Evolutionary conservation across 495 filamentous ascomycete genomes (phyloP).

Genomic region (Aspergillus homomorphus): DNA sequence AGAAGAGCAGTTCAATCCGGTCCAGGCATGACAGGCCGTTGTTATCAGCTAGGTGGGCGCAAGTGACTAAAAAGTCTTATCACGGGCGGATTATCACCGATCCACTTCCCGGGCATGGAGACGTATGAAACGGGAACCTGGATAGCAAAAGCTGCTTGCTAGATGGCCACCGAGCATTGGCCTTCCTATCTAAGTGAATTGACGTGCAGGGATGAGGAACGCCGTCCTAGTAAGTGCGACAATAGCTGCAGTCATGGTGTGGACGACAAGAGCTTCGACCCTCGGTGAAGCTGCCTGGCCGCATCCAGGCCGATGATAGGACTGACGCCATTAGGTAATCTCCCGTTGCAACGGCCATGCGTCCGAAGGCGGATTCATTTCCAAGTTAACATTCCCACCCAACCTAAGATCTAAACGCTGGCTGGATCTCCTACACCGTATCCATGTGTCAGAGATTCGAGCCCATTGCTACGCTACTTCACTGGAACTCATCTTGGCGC

Average conservation of each 20-base stretch:
- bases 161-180: neutral
- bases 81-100: constrained; percentile 16
- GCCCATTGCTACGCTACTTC: neutral
- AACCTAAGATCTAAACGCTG: neutral
- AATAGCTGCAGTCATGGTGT: neutral
- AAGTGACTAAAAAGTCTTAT: constrained; percentile 27
- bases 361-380: neutral
- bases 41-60: constrained; percentile 8
- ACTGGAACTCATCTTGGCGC: neutral
- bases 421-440: neutral
- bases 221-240: neutral
- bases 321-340: constrained; percentile 1
- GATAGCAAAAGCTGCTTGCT: neutral
- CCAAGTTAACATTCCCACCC: neutral
- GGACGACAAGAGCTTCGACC: neutral
- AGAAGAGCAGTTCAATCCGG: neutral
- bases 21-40: neutral
- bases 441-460: neutral
- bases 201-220: neutral
- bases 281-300: neutral
- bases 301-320: constrained; percentile 2
- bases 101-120: constrained; percentile 17
- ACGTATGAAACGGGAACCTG: neutral
- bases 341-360: neutral
- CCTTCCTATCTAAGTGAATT: neutral